Base-by-base conservation (phyloP, 192 early-diverging fungal species). In the Phlyctochytrium arcticum region DNA sequence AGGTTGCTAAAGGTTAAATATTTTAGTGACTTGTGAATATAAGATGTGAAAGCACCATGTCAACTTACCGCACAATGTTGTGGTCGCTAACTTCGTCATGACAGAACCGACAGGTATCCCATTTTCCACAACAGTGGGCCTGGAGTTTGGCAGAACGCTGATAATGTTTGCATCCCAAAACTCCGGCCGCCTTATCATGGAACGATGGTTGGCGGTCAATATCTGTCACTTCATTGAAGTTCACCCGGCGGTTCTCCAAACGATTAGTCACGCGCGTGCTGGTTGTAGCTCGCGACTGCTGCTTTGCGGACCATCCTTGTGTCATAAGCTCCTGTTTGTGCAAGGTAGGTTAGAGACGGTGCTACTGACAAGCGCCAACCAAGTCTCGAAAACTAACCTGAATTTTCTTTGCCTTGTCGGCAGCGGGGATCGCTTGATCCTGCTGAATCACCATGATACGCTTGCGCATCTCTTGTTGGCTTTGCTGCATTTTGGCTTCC, bases 81-180 rank as follows among this genome's bases (percentile, higher is more conserved):
- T 92, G 90, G 54, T 80, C 79, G 29, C 73, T 78, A 4, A 68
- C 73, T 35, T 87, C 85, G 67, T 90, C 85, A 72, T 92, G 90
- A 75, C 90, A 92, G 64, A 92, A 89, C 23, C 90, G 82, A 57
- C 90, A 92, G 2, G 88, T 62, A 51, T 75, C 72, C 90, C 90
- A 92, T 54, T 75, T 75, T n/a, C 80, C 80, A 67, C 90, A 92
- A 72, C 90, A 90, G 31, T 80, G 80, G 2, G 87, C 88, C 62
- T 90, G 84, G 15, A 93, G 57, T 60, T 90, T 92, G 36, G 80
- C 79, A n/a, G 82, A 79, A 29, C 91, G 68, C 57, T 85, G 85
- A 57, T 93, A 93, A 67, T 92, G 90, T 48, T 88, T 84, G 80
- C 91, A 93, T 9, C 91, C 91, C 23, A 87, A 62, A 35, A 85